phyloP scores from a whole-genome alignment of 495 filamentous ascomycete genomes.

The Tetracladium marchalianum region DNA sequence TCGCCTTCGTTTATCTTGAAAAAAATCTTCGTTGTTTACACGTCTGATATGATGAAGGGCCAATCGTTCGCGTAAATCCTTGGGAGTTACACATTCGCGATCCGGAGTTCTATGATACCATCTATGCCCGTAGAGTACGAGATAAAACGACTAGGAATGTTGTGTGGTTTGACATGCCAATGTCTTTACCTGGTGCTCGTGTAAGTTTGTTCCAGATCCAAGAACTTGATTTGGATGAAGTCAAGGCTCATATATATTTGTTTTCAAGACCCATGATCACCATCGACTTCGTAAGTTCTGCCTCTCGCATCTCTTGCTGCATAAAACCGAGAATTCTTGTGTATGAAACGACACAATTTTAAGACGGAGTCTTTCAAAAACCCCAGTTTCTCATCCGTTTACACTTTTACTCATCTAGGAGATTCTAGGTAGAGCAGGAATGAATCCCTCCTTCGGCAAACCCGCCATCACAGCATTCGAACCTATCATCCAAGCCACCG shows the following conservation, averaged over 20 bases:
- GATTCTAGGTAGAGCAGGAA: conserved; percentile 11
- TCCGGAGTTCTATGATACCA: conserved; percentile 37
- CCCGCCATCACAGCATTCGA: conserved; percentile 28
- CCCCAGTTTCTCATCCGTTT: too few relatives aligned
- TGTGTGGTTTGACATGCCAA: too few relatives aligned
- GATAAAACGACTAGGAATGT: neutral
- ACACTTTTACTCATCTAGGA: too few relatives aligned
- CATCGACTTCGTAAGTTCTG: conserved; percentile 32
- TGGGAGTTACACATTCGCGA: conserved; percentile 45
- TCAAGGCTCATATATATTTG: too few relatives aligned
- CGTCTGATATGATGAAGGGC: conserved; percentile 19
- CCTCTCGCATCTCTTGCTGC: too few relatives aligned
- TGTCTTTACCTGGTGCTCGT: conserved; percentile 33
- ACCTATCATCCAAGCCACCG: conserved; percentile 31
- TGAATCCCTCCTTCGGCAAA: conserved; percentile 41
- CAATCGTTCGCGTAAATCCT: conserved; percentile 50
- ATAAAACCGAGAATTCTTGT: too few relatives aligned
- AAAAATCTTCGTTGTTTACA: neutral
- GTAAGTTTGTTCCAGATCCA: too few relatives aligned
- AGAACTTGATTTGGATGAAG: too few relatives aligned
- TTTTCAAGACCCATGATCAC: conserved; percentile 21
- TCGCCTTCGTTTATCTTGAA: neutral
- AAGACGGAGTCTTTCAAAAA: too few relatives aligned
- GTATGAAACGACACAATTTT: too few relatives aligned
- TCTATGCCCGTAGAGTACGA: conserved; percentile 25